Evolutionary conservation across 495 filamentous ascomycete genomes (phyloP), one percentile per base, ranked within the genome.

Genomic region (Aspergillus indologenus): DNA sequence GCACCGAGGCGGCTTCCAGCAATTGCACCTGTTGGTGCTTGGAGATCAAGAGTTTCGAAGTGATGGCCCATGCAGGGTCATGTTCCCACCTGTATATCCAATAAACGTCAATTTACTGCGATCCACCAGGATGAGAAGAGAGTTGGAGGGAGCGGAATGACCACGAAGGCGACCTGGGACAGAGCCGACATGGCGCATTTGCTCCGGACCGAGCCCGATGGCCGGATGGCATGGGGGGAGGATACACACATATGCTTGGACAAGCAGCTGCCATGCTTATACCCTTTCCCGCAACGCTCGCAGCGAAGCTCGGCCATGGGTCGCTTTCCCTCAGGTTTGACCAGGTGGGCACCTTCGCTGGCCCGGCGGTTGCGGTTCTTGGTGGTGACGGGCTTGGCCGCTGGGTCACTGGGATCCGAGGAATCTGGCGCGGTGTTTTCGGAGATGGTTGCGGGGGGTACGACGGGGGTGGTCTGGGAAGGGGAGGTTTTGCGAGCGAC

Each of bases 201-300:
- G 61, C 62, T 68, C 70, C 70, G 64, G 65, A 68, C 65, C 68
- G 68, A 73, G 68, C 66, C 64, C 64, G 66, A 66, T 65, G 74
- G 71, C 71, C 74, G 75, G 75, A 71, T 71, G 72, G 65, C 70
- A 71, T 62, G 72, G 67, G 71, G 69, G 65, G 66, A 65, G 64
- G 61, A 83, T 85, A 97, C 94, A 86, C 87, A 98, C 94, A 97
- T 91, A 88, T 98, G 94, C 85, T 98, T 98, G 73, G 90, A 94
- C 81, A 98, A 87, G 87, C 94, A 98, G 82, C 95, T 98, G 86
- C 93, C 93, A 85, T 98, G 94, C 87, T 98, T 98, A 86, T 98
- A 98, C 78, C 90, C 92, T 83, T 98, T 98, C 75, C 94, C 94
- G 82, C 94, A 98, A 76, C 90, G 94, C 69, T 97, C 92, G 79